These are phyloP conservation scores for Spongiforma sp. DNA, from an alignment of 1,284 basidiomycete species.

Conservation along the genomic window DNA sequence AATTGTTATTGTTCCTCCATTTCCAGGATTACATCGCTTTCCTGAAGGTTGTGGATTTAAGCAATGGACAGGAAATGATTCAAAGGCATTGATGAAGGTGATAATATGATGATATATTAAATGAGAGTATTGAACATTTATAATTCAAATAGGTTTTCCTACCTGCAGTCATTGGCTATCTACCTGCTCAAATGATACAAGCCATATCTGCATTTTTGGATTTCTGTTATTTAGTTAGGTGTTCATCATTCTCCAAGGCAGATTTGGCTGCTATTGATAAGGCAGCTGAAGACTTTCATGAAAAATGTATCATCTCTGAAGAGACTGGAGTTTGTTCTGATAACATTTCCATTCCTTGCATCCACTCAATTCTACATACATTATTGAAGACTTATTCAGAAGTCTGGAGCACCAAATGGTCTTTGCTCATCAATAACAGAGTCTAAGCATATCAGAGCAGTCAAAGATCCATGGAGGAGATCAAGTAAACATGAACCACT, in stretches of 20 bases:
- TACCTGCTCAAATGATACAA: background rate
- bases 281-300: background rate
- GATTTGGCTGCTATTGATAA: background rate
- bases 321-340: background rate
- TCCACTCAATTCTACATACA: background rate
- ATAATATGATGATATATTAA: background rate
- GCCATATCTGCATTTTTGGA: background rate
- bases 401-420: conserved; percentile 1
- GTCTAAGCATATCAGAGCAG: background rate
- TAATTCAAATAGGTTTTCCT: background rate
- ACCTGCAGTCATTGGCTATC: background rate
- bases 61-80: conserved; percentile 1
- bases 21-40: background rate
- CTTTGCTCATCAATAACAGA: background rate
- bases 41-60: background rate
- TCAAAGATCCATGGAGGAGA: background rate
- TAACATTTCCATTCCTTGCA: background rate
- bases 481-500: background rate
- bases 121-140: background rate
- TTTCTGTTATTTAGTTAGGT: background rate
- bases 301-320: background rate
- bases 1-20: background rate
- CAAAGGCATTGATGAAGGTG: conserved; percentile 1
- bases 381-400: background rate
- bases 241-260: background rate